Evolutionary conservation across 805 yeast genomes (phyloP).

Genomic region (Candida morakotiae): DNA sequence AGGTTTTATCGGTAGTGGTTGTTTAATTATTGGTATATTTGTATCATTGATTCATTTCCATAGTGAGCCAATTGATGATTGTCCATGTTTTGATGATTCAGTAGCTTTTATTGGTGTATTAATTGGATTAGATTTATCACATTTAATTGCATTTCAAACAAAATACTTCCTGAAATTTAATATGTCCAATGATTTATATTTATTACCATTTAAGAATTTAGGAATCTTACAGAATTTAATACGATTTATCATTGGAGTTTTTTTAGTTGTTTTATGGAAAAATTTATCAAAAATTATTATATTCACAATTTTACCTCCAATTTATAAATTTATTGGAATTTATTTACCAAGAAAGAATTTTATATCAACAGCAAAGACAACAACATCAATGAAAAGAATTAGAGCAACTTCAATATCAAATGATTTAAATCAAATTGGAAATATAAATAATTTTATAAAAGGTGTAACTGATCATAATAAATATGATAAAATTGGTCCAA

Average conservation of each 20-base stretch:
- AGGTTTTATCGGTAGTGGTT: conserved; percentile 25
- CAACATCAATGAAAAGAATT: conserved; percentile 27
- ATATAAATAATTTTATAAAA: conserved; percentile 21
- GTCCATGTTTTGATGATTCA: conserved; percentile 95
- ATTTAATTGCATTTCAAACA: conserved; percentile 43
- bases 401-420: conserved; percentile 39
- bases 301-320: conserved; percentile 53
- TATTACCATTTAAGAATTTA: conserved; percentile 33
- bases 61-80: conserved; percentile 83
- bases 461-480: conserved; percentile 22
- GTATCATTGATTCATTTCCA: conserved; percentile 59
- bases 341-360: conserved; percentile 37
- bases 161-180: conserved; percentile 19
- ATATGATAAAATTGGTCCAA: conserved; percentile 31
- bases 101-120: conserved; percentile 91
- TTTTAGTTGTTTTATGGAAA: conserved; percentile 69
- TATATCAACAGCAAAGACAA: conserved; percentile 34
- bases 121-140: conserved; percentile 66
- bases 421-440: conserved; percentile 20
- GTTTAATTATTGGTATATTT: conserved; percentile 37
- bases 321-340: conserved; percentile 42
- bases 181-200: conserved; percentile 22
- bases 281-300: conserved; percentile 64
- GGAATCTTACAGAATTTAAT: conserved; percentile 40
- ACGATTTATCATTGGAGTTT: conserved; percentile 61